Conservation (phyloP, 1,284 basidiomycete species). For the Takashimella koratensis region DNA sequence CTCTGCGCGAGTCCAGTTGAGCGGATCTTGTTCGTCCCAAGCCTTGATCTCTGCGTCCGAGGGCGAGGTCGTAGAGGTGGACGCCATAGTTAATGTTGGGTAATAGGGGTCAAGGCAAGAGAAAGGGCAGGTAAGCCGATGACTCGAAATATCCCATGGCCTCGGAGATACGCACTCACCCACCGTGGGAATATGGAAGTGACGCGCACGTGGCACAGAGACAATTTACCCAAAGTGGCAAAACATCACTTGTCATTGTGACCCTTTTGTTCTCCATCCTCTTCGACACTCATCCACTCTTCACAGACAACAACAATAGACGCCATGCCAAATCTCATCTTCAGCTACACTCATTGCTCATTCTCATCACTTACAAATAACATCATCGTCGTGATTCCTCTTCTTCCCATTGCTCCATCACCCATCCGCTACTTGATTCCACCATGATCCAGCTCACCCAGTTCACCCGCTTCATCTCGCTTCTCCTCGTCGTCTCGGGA, state of each 20-base stretch:
- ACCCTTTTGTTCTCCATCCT: background rate
- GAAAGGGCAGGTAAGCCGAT: no score
- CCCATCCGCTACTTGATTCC: background rate
- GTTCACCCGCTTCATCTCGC: background rate
- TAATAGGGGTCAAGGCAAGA: no score
- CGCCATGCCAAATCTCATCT: no score
- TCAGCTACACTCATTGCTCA: no score
- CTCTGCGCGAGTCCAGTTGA: constrained; percentile 47
- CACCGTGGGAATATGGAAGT: background rate
- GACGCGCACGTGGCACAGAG: background rate
- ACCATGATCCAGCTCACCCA: background rate
- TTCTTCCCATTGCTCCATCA: background rate
- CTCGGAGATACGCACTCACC: no score
- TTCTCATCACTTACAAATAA: no score
- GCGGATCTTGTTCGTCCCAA: constrained; percentile 40
- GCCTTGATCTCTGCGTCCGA: constrained; percentile 13
- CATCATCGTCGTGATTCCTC: no score
- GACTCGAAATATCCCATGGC: no score
- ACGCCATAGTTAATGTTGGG: background rate
- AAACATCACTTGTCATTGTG: background rate
- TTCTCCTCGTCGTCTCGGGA: constrained; percentile 7
- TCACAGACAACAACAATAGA: no score
- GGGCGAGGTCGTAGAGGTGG: background rate
- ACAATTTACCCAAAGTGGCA: background rate
- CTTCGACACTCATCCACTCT: no score